These are phyloP conservation scores for Podospora pseudocomata DNA, from an alignment of 495 filamentous ascomycete genomes.

Conservation along the genomic window DNA sequence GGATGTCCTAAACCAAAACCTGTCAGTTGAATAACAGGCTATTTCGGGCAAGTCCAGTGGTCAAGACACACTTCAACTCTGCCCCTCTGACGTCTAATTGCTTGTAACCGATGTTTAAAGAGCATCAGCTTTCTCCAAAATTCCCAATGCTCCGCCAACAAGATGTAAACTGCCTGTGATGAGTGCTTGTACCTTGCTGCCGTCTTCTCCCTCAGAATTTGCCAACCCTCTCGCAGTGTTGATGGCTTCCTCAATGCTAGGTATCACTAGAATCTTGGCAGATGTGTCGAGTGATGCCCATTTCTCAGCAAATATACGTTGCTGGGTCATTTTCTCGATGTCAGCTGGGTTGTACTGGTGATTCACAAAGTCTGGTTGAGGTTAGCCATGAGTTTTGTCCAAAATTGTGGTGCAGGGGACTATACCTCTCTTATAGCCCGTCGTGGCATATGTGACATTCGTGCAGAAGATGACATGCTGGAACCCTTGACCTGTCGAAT, in stretches of 20 bases:
- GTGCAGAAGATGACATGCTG: conserved; percentile 83
- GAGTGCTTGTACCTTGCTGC: conserved; percentile 37
- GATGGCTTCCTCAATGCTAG: conserved; percentile 85
- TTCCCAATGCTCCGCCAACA: conserved; percentile 63
- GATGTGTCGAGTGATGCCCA: conserved; percentile 65
- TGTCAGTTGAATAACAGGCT: no score
- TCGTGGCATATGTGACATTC: conserved; percentile 71
- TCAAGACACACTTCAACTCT: no score
- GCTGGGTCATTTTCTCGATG: conserved; percentile 65
- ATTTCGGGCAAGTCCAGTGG: no score
- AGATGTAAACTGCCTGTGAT: conserved; percentile 88
- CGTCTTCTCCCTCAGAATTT: conserved; percentile 14
- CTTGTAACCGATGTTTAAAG: conserved; percentile 21
- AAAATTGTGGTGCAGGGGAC: conserved; percentile 21
- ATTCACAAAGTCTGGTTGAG: conserved; percentile 66
- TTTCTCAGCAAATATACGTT: conserved; percentile 66
- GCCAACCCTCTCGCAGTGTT: conserved; percentile 51
- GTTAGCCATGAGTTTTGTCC: not conserved
- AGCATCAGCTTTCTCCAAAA: conserved; percentile 44
- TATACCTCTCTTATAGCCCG: conserved; percentile 59
- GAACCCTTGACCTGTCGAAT: conserved; percentile 22
- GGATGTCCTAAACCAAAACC: no score
- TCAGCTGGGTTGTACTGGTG: conserved; percentile 65
- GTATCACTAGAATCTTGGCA: conserved; percentile 60
- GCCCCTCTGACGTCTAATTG: no score